phyloP scores from a whole-genome alignment of 2,329 filamentous ascomycete genomes.

The Colletotrichum liaoningense region DNA sequence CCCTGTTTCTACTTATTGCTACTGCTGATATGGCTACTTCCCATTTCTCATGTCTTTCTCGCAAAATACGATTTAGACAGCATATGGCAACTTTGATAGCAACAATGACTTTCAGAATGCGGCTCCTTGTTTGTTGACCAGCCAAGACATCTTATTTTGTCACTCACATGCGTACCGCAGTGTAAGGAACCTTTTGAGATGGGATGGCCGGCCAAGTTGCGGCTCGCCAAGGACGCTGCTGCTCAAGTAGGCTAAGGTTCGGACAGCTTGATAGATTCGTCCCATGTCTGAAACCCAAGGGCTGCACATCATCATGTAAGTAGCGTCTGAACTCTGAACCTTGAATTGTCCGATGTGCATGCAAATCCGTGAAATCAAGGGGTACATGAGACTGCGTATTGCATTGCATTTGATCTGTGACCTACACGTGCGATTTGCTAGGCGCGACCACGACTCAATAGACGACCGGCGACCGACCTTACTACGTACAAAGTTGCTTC shows the following conservation, averaged over 20 bases:
- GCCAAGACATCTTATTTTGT: too few species aligned
- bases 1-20: too few species aligned
- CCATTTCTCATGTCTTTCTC: too few species aligned
- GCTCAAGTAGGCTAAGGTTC: slow-evolving; percentile 19
- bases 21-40: too few species aligned
- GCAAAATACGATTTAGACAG: too few species aligned
- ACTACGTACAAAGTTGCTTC: too few species aligned
- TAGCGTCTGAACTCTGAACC: slow-evolving; percentile 33
- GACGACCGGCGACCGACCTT: neutral
- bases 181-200: neutral
- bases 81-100: too few species aligned
- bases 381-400: neutral
- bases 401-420: neutral
- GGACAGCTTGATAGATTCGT: slow-evolving; percentile 20
- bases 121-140: too few species aligned
- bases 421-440: neutral
- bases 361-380: neutral
- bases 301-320: slow-evolving; percentile 34
- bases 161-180: neutral
- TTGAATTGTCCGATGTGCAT: slow-evolving; percentile 14
- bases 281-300: slow-evolving; percentile 31
- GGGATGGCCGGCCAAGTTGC: neutral
- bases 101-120: too few species aligned
- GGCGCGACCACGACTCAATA: neutral
- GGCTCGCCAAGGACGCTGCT: slow-evolving; percentile 1